Evolutionary conservation across 148 eudicot genomes (phyloP).

Genomic region (Oxyria digyna): DNA sequence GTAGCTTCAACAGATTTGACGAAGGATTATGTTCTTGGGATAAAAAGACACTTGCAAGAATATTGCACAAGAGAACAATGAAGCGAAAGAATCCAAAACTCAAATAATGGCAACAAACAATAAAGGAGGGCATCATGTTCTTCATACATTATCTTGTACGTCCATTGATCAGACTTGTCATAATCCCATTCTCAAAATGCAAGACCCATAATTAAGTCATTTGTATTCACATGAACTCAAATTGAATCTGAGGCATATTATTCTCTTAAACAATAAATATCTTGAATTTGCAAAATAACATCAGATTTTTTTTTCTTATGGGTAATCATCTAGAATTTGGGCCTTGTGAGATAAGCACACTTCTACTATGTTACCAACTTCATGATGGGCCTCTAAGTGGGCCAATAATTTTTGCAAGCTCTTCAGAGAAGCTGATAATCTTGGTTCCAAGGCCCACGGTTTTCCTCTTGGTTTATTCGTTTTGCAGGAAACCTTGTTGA

Average conservation of each 20-base stretch:
- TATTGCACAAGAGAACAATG: neutral
- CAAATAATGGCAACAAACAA: neutral
- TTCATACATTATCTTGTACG: neutral
- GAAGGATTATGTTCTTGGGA: conserved; percentile 3
- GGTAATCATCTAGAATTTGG: neutral
- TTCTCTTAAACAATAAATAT: neutral
- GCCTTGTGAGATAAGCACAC: neutral
- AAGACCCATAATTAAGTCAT: neutral
- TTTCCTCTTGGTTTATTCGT: too few species aligned
- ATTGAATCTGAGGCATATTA: neutral
- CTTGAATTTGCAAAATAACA: too few species aligned
- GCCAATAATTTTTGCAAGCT: neutral
- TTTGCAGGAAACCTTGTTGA: too few species aligned
- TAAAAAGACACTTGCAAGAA: conserved; percentile 3
- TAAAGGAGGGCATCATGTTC: conserved; percentile 1
- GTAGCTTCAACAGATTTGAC: too few species aligned
- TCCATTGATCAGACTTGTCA: neutral
- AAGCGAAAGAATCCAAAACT: conserved; percentile 6
- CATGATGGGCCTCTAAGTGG: neutral
- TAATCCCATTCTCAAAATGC: neutral
- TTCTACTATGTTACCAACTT: neutral
- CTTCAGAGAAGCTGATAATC: too few species aligned
- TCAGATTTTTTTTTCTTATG: too few species aligned
- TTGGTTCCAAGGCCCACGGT: too few species aligned
- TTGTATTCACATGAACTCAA: neutral